Base-by-base conservation (phyloP, 306 rosid species). In the Glycine tomentella region DNA sequence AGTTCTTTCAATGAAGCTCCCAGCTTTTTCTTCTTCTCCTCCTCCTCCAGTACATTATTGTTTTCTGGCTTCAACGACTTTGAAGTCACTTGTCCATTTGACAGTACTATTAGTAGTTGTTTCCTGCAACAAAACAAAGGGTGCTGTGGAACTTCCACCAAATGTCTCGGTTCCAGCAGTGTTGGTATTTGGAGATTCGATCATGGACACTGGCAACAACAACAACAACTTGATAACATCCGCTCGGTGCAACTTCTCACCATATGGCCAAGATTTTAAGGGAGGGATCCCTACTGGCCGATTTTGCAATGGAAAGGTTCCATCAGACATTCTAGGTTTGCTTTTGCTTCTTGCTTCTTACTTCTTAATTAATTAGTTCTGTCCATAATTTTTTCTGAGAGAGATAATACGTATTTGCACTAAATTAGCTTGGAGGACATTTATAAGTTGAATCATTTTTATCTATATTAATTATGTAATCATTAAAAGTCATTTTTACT, bases 131-230 rank as follows among this genome's bases (percentile, higher is more conserved):
- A 53, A 49, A n/a, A 17, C 82, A 34, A 11, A 51, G 44, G 85
- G n/a, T 38, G 3, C 7, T 65, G 5, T 59, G 15, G 38, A 72
- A 25, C 53, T 91, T 3, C 89, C 92, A 42, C 79, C 85, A 45
- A 84, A 87, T 44, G 65, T 34, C 69, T 8, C 80, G 2, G 3
- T 90, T 56, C 91, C 97, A 0, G 97, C 97, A 0, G 73, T 90
- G 2, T 58, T 88, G 0, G 87, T 79, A 25, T 87, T 93, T 6
- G 97, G 97, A 49, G 97, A 93, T 34, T 91, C 97, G 0, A 88
- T 93, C 48, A 78, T 91, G 84, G 97, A 93, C 56, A 93, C 97
- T 0, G 97, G 97, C 50, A 93, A 86, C 74, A 93, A 93, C 87
- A 91, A 92, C 86, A 3, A 85, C 57, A 82, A 40, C 38, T 5